Evolutionary conservation across 345 rosid genomes (phyloP).

Genomic region (Pseudoturritis turrita): DNA sequence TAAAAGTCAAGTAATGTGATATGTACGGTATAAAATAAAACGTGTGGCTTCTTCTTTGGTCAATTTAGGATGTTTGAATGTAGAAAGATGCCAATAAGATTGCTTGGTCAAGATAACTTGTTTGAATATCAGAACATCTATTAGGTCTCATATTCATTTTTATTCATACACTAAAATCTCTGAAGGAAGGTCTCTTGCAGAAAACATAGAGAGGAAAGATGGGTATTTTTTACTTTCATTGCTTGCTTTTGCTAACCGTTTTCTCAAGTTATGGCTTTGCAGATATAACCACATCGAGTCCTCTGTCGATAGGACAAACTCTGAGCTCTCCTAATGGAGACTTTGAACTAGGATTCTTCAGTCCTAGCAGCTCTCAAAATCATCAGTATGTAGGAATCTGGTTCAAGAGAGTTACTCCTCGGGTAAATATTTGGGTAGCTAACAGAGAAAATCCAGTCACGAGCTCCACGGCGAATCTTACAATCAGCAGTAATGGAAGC

Average conservation of each 20-base stretch:
- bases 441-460: not conserved
- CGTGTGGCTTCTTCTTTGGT: no score
- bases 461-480: not conserved
- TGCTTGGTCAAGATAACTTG: no score
- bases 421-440: slow-evolving; percentile 27
- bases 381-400: slow-evolving; percentile 26
- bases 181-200: no score
- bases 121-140: no score
- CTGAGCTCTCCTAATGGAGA: slow-evolving; percentile 9
- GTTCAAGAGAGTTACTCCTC: slow-evolving; percentile 25
- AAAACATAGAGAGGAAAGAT: no score
- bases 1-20: not conserved
- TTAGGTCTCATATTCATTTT: no score
- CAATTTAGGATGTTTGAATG: no score
- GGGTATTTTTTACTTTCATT: not conserved
- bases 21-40: no score
- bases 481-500: not conserved
- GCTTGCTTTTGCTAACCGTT: slow-evolving; percentile 3
- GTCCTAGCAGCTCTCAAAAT: slow-evolving; percentile 7
- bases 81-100: no score
- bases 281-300: not conserved
- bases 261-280: not conserved
- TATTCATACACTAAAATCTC: no score
- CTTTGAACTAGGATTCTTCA: slow-evolving; percentile 33
- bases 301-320: slow-evolving; percentile 2